These are phyloP conservation scores for Aspergillus alliaceus DNA, from an alignment of 2,329 filamentous ascomycete species.

Conservation along the genomic window DNA sequence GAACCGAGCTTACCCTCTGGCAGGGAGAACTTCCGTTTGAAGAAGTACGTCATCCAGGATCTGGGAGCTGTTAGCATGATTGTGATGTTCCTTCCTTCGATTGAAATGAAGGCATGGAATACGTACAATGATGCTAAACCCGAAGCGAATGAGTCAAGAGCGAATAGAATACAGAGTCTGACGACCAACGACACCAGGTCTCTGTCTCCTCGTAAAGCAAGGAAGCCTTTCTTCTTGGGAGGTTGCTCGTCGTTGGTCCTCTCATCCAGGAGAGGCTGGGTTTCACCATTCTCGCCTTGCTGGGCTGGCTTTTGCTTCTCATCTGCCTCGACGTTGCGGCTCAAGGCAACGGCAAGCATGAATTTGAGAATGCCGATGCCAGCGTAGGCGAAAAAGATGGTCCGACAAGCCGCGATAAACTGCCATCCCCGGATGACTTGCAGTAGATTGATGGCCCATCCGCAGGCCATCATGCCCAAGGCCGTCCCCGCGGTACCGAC, in stretches of 20 bases:
- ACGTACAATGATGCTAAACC: constrained; percentile 66
- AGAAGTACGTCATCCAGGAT: constrained; percentile 57
- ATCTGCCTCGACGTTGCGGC: constrained; percentile 46
- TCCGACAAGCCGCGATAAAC: constrained; percentile 51
- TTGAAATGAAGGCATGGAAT: too few species aligned
- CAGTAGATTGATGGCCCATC: constrained; percentile 59
- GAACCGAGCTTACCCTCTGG: constrained; percentile 55
- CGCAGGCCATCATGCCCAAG: constrained; percentile 58
- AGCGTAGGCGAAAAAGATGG: constrained; percentile 60
- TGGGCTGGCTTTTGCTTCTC: constrained; percentile 24
- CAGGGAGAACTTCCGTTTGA: constrained; percentile 56
- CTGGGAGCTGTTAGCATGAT: constrained; percentile 24
- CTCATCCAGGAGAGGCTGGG: constrained; percentile 34
- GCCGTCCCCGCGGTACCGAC: constrained; percentile 61
- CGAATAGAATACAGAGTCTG: constrained; percentile 66
- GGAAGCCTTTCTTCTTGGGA: constrained; percentile 38
- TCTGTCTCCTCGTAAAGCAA: constrained; percentile 57
- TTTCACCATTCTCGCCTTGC: constrained; percentile 29
- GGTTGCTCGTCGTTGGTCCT: constrained; percentile 11
- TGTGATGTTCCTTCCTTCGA: too few species aligned
- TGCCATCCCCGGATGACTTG: constrained; percentile 46
- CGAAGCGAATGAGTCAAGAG: constrained; percentile 67
- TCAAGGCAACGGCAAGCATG: constrained; percentile 52
- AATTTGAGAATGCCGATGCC: constrained; percentile 59
- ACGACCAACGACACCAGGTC: constrained; percentile 39